These are phyloP conservation scores for Moniliella sp. DNA, from an alignment of 1,284 basidiomycete genomes.

Conservation along the genomic window DNA sequence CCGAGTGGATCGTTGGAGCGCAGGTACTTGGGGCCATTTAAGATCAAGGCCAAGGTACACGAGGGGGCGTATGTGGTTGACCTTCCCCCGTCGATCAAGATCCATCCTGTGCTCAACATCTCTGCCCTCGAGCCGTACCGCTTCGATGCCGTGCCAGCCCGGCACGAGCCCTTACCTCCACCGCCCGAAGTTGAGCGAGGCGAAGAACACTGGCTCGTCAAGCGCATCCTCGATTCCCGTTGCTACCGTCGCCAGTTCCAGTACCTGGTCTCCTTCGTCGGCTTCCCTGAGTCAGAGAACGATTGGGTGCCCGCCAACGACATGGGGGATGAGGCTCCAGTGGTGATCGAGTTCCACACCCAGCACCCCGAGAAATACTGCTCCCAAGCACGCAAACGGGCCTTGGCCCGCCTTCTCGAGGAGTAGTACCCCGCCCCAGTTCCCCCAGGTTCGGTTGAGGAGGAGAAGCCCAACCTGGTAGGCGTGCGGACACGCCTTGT, in stretches of 20 bases:
- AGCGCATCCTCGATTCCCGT: neutral
- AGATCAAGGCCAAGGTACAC: neutral
- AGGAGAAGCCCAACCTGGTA: too few species aligned
- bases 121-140: slow-evolving; percentile 1
- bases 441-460: too few species aligned
- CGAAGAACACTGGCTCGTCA: neutral
- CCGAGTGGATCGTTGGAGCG: neutral
- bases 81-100: slow-evolving; percentile 1
- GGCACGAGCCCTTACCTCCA: neutral
- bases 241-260: slow-evolving; percentile 1
- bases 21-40: slow-evolving; percentile 2
- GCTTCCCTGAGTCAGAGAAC: too few species aligned
- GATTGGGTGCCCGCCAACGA: too few species aligned
- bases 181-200: slow-evolving; percentile 1
- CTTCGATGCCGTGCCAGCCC: neutral
- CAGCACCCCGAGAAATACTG: too few species aligned
- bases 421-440: too few species aligned
- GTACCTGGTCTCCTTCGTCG: too few species aligned
- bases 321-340: too few species aligned
- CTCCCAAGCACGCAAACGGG: too few species aligned
- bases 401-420: too few species aligned
- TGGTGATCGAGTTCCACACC: too few species aligned
- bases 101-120: slow-evolving; percentile 2
- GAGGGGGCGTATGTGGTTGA: neutral
- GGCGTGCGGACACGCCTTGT: too few species aligned